Base-by-base conservation (phyloP, 1,139 yeast species). In the Taphrina flavorubra region DNA sequence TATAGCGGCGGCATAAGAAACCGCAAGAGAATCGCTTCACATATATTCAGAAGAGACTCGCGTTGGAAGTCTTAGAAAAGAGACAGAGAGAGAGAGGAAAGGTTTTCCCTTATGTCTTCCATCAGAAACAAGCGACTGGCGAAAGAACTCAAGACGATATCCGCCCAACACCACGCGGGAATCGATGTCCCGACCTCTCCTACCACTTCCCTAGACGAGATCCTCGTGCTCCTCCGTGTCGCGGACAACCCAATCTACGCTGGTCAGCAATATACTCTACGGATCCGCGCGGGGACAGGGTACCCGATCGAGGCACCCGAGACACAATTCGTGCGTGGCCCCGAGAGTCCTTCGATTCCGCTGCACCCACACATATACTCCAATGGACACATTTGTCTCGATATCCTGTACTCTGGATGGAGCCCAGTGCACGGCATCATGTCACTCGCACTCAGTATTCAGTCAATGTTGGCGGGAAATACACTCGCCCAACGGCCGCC, bases 321-420 rank as follows among this genome's bases (percentile, higher is more conserved):
- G 16, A 20, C 36, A 6, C 65, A 51, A 40, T 61, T 49, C 51
- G 20, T 51, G 44, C 31, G 4, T 49, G 42, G 25, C 14, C 31
- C 39, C 14, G n/a, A n/a, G 46, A 20, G 18, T 4, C 51, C 34
- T 18, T 10, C n/a, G 25, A 20, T 63, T 6, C 67, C 67, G 18
- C 36, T 55, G 1, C 67, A 63, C 20, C 61, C 61, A 11, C 68
- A 65, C 51, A 34, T 49, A 11, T 65, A 57, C 46, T 14, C 44
- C 7, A 65, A 65, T 18, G 68, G 68, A 4, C 68, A 65, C 44
- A 65, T 65, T 18, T 65, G 68, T 51, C 68, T 65, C 31, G 68
- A 65, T 20, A 55, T 65, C 16, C 68, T 65, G 10, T 65, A 65
- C 36, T 42, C 57, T 10, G 68, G 57, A 11, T 65, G 63, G 63